Conservation (phyloP, 306 rosid species). For the Cercis canadensis region DNA sequence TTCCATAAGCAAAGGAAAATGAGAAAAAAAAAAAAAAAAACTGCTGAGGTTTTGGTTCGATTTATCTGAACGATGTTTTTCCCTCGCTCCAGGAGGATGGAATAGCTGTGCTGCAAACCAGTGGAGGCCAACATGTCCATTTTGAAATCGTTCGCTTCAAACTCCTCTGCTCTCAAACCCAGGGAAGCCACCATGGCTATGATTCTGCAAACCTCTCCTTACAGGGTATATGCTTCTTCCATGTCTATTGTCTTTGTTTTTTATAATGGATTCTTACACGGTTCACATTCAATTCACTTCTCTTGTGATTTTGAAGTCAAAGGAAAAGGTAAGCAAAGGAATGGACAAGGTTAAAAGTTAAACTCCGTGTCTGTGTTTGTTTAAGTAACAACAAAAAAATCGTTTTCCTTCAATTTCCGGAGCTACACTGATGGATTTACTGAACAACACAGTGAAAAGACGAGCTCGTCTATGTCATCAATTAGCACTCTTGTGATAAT, state of each 20-base stretch:
- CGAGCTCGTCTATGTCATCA: neutral
- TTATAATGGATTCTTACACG: no score
- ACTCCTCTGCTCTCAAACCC: constrained; percentile 54
- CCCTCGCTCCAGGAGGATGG: constrained; percentile 34
- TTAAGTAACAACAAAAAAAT: neutral
- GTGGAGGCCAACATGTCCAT: constrained; percentile 46
- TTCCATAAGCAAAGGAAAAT: no score
- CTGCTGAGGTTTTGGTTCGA: constrained; percentile 9
- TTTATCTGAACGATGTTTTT: constrained; percentile 32
- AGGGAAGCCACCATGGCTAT: constrained; percentile 57
- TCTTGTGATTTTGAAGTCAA: neutral
- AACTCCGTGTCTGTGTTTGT: neutral
- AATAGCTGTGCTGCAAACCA: constrained; percentile 41
- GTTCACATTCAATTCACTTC: neutral
- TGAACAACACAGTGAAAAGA: neutral
- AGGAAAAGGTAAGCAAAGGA: neutral
- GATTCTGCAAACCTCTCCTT: constrained; percentile 61
- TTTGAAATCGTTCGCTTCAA: constrained; percentile 59
- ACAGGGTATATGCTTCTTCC: constrained; percentile 47
- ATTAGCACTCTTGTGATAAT: neutral
- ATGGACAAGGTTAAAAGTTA: neutral
- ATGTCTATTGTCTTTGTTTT: neutral
- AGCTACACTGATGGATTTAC: neutral
- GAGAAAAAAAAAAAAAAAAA: neutral
- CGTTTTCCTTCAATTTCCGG: neutral